These are phyloP conservation scores for Stereocaulon alpinum DNA, from an alignment of 495 filamentous ascomycete genomes.

Conservation along the genomic window DNA sequence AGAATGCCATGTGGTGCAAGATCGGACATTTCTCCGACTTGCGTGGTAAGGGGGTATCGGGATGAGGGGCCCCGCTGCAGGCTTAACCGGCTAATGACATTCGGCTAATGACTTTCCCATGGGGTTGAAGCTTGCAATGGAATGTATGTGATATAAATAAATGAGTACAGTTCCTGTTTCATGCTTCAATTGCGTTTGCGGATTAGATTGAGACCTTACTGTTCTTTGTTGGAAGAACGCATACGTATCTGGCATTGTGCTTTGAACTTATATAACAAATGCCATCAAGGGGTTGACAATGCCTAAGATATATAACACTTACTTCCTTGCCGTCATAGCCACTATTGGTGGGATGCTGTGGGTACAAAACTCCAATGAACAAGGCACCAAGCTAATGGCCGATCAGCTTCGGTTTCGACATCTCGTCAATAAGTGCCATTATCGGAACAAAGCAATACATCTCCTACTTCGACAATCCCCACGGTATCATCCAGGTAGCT, in stretches of 20 bases:
- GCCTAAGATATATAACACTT: slow-evolving; percentile 49
- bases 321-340: slow-evolving; percentile 53
- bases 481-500: slow-evolving; percentile 52
- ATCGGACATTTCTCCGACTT: too few relatives aligned
- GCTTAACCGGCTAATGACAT: not conserved
- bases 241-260: not conserved
- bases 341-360: slow-evolving; percentile 50
- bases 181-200: not conserved
- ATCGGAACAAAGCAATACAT: slow-evolving; percentile 60
- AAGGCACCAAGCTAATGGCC: not conserved
- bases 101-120: not conserved
- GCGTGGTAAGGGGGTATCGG: too few relatives aligned
- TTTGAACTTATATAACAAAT: not conserved
- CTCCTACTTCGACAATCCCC: slow-evolving; percentile 54
- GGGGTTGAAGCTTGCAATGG: not conserved
- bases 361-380: not conserved
- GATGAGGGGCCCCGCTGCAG: too few relatives aligned
- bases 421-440: slow-evolving; percentile 64
- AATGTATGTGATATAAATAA: not conserved
- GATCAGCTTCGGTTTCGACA: slow-evolving; percentile 50
- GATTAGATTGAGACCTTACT: not conserved
- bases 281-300: slow-evolving; percentile 15
- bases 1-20: too few relatives aligned
- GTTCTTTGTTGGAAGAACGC: not conserved
- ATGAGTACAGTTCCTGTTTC: not conserved